Evolutionary conservation across 306 rosid genomes (phyloP).

Genomic region (Urtica urens): DNA sequence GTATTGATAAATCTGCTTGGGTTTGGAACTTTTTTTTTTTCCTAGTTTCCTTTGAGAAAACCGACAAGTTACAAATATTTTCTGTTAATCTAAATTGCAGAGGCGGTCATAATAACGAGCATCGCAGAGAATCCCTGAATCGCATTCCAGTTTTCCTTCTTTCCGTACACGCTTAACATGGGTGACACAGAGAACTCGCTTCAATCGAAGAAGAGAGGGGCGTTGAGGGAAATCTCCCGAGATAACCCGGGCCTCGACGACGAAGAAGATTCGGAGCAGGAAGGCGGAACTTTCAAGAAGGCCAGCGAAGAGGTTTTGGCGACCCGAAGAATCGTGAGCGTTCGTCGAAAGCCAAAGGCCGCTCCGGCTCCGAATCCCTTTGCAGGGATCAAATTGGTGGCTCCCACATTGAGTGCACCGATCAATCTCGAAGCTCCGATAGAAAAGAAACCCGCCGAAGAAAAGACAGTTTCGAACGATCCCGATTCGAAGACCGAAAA

Average conservation of each 20-base stretch:
- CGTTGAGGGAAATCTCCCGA: slow-evolving; percentile 73
- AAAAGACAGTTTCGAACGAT: slow-evolving; percentile 17
- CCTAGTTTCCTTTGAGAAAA: too few species aligned
- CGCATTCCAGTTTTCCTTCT: too few species aligned
- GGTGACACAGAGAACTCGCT: slow-evolving; percentile 57
- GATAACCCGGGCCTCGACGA: slow-evolving; percentile 77
- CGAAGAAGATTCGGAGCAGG: slow-evolving; percentile 65
- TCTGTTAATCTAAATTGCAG: too few species aligned
- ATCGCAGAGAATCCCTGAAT: too few species aligned
- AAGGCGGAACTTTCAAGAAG: slow-evolving; percentile 75
- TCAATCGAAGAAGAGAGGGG: slow-evolving; percentile 86
- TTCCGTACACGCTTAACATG: too few species aligned
- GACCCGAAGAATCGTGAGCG: slow-evolving; percentile 69
- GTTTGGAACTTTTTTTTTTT: too few species aligned
- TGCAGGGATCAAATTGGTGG: slow-evolving; percentile 56
- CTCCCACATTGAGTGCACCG: slow-evolving; percentile 31
- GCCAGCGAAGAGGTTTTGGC: slow-evolving; percentile 90
- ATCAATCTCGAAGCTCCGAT: slow-evolving; percentile 28
- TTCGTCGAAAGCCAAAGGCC: slow-evolving; percentile 55
- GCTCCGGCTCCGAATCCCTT: slow-evolving; percentile 72
- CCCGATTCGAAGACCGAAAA: slow-evolving; percentile 20
- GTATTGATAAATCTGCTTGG: too few species aligned
- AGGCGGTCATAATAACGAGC: too few species aligned
- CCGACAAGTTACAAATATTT: too few species aligned
- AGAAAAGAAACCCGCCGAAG: slow-evolving; percentile 27